Conservation (phyloP, 805 yeast genomes). For the Starmerella vaccinii region DNA sequence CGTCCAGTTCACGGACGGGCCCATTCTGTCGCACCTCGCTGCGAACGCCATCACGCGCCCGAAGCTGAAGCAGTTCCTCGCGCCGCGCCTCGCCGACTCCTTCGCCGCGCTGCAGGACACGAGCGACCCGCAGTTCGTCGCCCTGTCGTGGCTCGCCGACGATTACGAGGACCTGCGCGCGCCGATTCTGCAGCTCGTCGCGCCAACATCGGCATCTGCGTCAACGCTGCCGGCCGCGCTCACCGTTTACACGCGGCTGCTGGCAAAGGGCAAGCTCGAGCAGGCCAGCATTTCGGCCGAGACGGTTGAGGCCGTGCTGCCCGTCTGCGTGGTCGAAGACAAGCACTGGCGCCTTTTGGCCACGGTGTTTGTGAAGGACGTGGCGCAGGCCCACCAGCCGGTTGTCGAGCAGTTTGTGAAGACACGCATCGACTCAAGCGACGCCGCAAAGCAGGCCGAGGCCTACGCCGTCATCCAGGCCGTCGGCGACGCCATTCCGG, state of each 20-base stretch:
- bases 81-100: constrained; percentile 9
- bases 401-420: constrained; percentile 6
- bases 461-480: constrained; percentile 27
- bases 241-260: constrained; percentile 11
- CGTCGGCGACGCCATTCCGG: constrained; percentile 27
- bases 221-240: not conserved
- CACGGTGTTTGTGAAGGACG: constrained; percentile 10
- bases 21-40: constrained; percentile 20
- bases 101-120: constrained; percentile 9
- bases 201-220: not conserved
- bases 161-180: constrained; percentile 13
- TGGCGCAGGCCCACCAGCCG: constrained; percentile 4
- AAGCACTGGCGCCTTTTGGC: constrained; percentile 15
- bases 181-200: constrained; percentile 11
- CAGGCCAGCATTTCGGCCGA: not conserved
- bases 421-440: not conserved
- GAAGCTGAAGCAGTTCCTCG: constrained; percentile 13
- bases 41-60: constrained; percentile 18
- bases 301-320: not conserved
- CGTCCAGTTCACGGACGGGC: constrained; percentile 17
- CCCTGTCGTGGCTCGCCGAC: constrained; percentile 22
- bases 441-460: not conserved
- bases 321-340: not conserved
- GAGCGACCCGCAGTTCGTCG: constrained; percentile 22
- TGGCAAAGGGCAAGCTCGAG: constrained; percentile 12